Evolutionary conservation across 1,284 basidiomycete genomes (phyloP).

Genomic region (Trichosporon inkin): DNA sequence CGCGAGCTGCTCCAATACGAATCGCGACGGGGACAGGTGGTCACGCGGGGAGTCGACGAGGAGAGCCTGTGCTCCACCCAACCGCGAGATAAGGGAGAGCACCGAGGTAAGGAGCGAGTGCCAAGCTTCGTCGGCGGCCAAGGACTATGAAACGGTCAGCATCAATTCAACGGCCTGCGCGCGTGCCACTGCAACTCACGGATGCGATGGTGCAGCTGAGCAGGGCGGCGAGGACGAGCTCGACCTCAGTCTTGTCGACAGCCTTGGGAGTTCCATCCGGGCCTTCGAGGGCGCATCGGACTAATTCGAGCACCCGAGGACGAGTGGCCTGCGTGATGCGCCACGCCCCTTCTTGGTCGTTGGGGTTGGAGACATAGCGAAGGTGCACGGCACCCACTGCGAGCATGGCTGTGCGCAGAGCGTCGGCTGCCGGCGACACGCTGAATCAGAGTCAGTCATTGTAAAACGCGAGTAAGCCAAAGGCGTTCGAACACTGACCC

Average conservation of each 20-base stretch:
- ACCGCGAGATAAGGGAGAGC: constrained; percentile 36
- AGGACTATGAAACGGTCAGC: constrained; percentile 27
- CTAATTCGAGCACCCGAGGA: constrained; percentile 30
- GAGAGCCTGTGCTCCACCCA: constrained; percentile 43
- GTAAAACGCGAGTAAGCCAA: background rate
- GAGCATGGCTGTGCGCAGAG: constrained; percentile 41
- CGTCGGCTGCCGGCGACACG: constrained; percentile 37
- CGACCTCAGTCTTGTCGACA: constrained; percentile 36
- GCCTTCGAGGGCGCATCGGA: constrained; percentile 30
- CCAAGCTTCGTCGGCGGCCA: constrained; percentile 47
- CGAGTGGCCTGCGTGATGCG: constrained; percentile 33
- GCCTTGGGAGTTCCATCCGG: constrained; percentile 30
- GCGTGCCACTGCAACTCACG: constrained; percentile 25
- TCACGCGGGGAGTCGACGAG: constrained; percentile 35
- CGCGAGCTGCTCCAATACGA: constrained; percentile 47
- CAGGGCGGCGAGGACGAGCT: constrained; percentile 41
- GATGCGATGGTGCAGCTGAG: constrained; percentile 45
- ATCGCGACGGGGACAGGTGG: constrained; percentile 38
- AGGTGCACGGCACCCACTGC: constrained; percentile 45
- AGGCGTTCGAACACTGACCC: constrained; percentile 27
- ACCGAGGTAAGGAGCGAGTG: constrained; percentile 44
- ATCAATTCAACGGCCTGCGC: background rate
- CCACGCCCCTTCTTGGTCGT: constrained; percentile 37
- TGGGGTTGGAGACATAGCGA: constrained; percentile 34
- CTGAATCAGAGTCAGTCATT: constrained; percentile 16